These are phyloP conservation scores for Chrysanthemum makinoi DNA, from an alignment of 129 eudicot genomes.

Conservation along the genomic window DNA sequence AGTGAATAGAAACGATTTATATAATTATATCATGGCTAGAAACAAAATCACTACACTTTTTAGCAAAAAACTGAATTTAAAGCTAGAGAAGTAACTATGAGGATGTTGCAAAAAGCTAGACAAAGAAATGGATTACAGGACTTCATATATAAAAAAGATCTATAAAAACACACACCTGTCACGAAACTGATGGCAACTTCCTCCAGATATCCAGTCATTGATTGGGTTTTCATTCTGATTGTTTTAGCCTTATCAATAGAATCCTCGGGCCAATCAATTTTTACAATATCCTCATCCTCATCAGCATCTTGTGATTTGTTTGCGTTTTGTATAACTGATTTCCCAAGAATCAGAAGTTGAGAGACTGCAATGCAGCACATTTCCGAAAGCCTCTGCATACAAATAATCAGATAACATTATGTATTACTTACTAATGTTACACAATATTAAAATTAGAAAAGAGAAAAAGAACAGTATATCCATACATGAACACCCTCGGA, in stretches of 20 bases:
- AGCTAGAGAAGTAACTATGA: no score
- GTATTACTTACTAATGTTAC: no score
- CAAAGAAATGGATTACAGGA: no score
- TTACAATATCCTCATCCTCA: conserved; percentile 46
- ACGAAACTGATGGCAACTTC: conserved; percentile 79
- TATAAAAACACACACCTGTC: conserved; percentile 50
- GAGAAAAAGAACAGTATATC: background rate
- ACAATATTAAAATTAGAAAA: background rate
- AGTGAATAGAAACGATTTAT: no score
- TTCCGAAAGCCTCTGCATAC: conserved; percentile 85
- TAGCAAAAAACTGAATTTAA: no score
- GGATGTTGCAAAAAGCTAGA: no score
- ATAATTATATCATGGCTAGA: no score
- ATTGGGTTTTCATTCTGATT: conserved; percentile 60
- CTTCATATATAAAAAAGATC: background rate
- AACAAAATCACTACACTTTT: no score
- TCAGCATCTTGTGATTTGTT: conserved; percentile 51
- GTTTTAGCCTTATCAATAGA: conserved; percentile 79
- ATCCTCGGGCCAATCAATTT: conserved; percentile 90
- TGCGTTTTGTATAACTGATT: conserved; percentile 65
- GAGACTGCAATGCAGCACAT: conserved; percentile 92
- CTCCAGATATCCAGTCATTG: conserved; percentile 66
- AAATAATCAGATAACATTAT: background rate
- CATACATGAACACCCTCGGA: conserved; percentile 97
- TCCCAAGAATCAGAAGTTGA: conserved; percentile 76